Conservation (phyloP, 1,284 basidiomycete species). For the Trametes hirsuta region DNA sequence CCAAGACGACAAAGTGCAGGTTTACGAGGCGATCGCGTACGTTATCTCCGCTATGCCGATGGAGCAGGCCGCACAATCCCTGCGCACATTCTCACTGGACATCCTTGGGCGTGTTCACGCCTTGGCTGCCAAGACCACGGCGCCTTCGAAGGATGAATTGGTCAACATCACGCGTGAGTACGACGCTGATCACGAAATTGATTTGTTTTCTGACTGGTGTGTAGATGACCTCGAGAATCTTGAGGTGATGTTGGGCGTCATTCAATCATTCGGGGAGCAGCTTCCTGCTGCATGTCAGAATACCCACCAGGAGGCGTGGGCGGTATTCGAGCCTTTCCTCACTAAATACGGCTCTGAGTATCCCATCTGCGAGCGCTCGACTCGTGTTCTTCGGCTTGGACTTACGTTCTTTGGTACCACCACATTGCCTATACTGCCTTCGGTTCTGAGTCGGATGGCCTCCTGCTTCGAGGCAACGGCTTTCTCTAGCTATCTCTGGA, state of each 20-base stretch:
- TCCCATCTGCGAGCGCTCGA: slow-evolving; percentile 83
- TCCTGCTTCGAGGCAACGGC: slow-evolving; percentile 82
- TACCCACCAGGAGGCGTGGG: slow-evolving; percentile 84
- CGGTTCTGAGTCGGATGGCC: slow-evolving; percentile 78
- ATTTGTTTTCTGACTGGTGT: slow-evolving; percentile 19
- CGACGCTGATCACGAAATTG: neutral
- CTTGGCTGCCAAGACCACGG: slow-evolving; percentile 50
- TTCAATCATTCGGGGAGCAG: slow-evolving; percentile 80
- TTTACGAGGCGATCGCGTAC: slow-evolving; percentile 95
- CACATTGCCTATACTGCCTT: slow-evolving; percentile 70
- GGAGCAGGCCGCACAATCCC: slow-evolving; percentile 81
- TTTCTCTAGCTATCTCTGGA: slow-evolving; percentile 92
- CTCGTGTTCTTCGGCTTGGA: slow-evolving; percentile 86
- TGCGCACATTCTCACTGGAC: slow-evolving; percentile 84
- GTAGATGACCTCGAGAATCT: slow-evolving; percentile 87
- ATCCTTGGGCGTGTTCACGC: slow-evolving; percentile 74
- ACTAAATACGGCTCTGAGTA: slow-evolving; percentile 80
- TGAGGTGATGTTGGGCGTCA: slow-evolving; percentile 83
- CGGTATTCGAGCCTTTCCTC: slow-evolving; percentile 82
- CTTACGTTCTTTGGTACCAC: slow-evolving; percentile 80
- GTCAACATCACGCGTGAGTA: slow-evolving; percentile 36
- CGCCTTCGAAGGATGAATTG: slow-evolving; percentile 65
- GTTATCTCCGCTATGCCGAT: slow-evolving; percentile 93
- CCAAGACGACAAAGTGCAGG: slow-evolving; percentile 88
- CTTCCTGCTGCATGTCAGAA: slow-evolving; percentile 81